phyloP scores from a whole-genome alignment of 768 basidiomycete genomes.

The Bullera alba region DNA sequence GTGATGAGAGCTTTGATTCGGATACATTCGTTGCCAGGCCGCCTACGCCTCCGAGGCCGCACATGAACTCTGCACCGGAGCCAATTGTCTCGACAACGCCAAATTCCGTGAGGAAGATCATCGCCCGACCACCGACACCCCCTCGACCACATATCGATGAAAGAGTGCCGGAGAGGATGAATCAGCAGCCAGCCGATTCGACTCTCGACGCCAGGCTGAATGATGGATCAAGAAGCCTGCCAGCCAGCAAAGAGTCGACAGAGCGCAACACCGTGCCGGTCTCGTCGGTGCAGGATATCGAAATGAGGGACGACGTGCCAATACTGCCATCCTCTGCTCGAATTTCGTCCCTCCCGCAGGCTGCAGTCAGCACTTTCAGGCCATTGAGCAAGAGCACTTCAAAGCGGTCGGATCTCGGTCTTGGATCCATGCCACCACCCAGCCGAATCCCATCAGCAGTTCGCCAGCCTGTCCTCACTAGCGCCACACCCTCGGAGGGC shows the following conservation, averaged over 20 bases:
- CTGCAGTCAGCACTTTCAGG: no score
- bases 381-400: not conserved
- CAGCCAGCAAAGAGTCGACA: not conserved
- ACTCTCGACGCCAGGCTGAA: no score
- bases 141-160: constrained; percentile 7
- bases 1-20: not conserved
- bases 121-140: constrained; percentile 8
- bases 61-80: no score
- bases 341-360: not conserved
- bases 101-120: not conserved
- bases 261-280: not conserved
- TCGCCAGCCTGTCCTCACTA: not conserved
- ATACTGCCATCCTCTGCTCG: not conserved
- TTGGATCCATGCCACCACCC: not conserved
- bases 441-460: not conserved
- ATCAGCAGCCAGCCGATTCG: no score
- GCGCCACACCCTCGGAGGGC: not conserved
- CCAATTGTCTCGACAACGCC: not conserved
- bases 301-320: not conserved
- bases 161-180: no score
- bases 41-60: constrained; percentile 10
- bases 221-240: no score
- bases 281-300: not conserved
- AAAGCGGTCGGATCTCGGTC: not conserved
- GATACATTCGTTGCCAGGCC: not conserved